Evolutionary conservation across 2,329 filamentous ascomycete genomes (phyloP), one percentile per base, ranked within the genome.

Genomic region (Microdochium bolleyi): DNA sequence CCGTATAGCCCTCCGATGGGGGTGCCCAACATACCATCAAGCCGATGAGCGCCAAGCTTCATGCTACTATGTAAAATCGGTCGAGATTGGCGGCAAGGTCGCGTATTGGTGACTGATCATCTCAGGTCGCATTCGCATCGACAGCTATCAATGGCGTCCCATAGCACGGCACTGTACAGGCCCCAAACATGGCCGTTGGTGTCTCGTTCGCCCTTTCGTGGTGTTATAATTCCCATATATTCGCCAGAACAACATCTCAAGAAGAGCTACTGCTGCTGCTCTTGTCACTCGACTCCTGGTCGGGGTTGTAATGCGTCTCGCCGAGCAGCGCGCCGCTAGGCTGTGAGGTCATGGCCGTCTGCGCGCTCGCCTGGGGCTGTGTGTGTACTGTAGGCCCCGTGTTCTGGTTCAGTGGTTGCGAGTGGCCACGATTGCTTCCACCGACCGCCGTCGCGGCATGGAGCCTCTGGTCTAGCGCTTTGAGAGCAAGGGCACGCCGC

Each of bases 401-500:
- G 2, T 76, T 69, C 22, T 70, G 69, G n/a, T 71, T 67, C 3
- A 76, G 76, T 48, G 69, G 66, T 53, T 63, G 66, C 13, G 67
- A 64, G 5, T 63, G 60, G 53, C 66, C 59, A 54, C 70, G 69
- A 44, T 76, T 64, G 25, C 73, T 67, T 49, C 78, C 71, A 54
- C 70, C 78, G 32, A 76, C 57, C 11, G 54, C 76, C 16, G 88
- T 86, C 3, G 91, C 90, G n/a, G 89, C 88, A 68, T 94, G 88
- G 51, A 99, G 75, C 58, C 94, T 80, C 72, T 97, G 91, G 68
- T 99, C 94, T 52, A 99, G 73, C 3, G 92, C 92, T 66, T 92
- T 92, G 53, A 99, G 77, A 1, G 94, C 94, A 58, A 99, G 73
- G 0, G 92, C 92, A 59, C 94, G 82, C 66, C 94, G 82, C 59